Evolutionary conservation across 371 early-diverging fungal genomes (phyloP).

Genomic region (Parasitella parasitica): DNA sequence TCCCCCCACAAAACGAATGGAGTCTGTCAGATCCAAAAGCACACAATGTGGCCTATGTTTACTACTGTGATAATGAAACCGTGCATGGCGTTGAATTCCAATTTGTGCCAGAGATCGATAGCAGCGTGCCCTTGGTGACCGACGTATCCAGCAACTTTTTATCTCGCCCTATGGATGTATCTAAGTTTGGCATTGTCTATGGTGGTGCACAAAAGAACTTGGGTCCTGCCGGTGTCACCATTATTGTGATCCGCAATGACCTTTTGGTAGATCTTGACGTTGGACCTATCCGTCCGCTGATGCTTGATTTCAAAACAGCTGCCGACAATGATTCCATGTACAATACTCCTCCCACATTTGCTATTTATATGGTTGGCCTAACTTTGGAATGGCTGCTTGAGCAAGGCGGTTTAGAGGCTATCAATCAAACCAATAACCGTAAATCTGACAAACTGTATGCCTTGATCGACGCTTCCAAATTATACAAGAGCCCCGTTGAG

Average conservation of each 20-base stretch:
- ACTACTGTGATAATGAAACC: constrained; percentile 97
- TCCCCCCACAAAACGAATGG: constrained; percentile 69
- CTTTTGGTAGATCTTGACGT: constrained; percentile 60
- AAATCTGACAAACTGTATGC: constrained; percentile 76
- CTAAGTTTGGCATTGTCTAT: constrained; percentile 84
- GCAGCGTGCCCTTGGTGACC: constrained; percentile 82
- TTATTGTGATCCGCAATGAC: constrained; percentile 90
- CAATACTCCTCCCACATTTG: constrained; percentile 95
- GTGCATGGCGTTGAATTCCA: constrained; percentile 93
- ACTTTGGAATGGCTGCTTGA: constrained; percentile 81
- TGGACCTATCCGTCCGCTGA: constrained; percentile 67
- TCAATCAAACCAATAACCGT: constrained; percentile 58
- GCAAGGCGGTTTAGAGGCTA: constrained; percentile 76
- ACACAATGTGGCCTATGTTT: constrained; percentile 76
- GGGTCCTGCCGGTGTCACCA: constrained; percentile 92
- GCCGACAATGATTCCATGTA: constrained; percentile 85
- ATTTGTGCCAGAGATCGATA: constrained; percentile 56
- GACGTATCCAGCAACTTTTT: constrained; percentile 96
- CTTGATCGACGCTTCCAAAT: constrained; percentile 61
- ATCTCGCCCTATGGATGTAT: constrained; percentile 82
- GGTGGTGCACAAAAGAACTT: constrained; percentile 98
- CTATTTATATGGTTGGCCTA: constrained; percentile 90
- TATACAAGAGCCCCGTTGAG: constrained; percentile 75
- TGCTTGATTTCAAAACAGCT: constrained; percentile 86
- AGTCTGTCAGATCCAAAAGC: constrained; percentile 64